Percentiles rank a stretch among this genome's conserved stretches.
Evolutionary conservation across 495 filamentous ascomycete species (phyloP).

Genomic region (Xylaria curta): DNA sequence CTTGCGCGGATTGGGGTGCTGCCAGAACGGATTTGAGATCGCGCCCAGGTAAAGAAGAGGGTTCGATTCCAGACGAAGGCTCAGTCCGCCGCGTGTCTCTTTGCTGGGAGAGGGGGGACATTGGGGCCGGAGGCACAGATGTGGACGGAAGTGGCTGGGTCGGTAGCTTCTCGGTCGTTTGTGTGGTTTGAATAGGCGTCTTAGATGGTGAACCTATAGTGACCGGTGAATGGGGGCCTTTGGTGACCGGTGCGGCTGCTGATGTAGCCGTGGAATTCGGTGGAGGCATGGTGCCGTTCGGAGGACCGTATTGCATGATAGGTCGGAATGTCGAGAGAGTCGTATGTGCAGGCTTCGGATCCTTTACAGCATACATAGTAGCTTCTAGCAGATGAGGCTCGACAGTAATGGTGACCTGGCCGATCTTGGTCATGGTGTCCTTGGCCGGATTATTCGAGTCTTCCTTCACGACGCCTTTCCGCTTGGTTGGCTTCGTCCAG

Average conservation of each 20-base stretch:
- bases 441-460: slow-evolving; percentile 79
- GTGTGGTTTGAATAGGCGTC: slow-evolving; percentile 29
- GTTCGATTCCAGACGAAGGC: slow-evolving; percentile 25
- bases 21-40: slow-evolving; percentile 42
- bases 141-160: background rate
- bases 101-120: slow-evolving; percentile 25
- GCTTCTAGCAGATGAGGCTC: slow-evolving; percentile 93
- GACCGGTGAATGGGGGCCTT: slow-evolving; percentile 16
- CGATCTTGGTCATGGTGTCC: slow-evolving; percentile 85
- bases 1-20: slow-evolving; percentile 35
- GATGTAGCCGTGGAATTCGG: slow-evolving; percentile 51
- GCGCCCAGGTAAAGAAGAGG: slow-evolving; percentile 32
- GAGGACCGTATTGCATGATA: slow-evolving; percentile 74
- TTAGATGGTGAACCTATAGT: slow-evolving; percentile 26
- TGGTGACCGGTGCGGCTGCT: slow-evolving; percentile 29
- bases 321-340: slow-evolving; percentile 57
- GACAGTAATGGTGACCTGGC: slow-evolving; percentile 78
- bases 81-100: slow-evolving; percentile 32
- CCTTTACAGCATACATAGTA: slow-evolving; percentile 84
- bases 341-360: slow-evolving; percentile 56
- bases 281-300: slow-evolving; percentile 62
- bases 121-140: background rate
- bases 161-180: slow-evolving; percentile 5
- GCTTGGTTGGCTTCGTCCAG: slow-evolving; percentile 89
- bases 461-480: slow-evolving; percentile 72